A percentile compares a stretch with the other conserved stretches of the same genome.
These are phyloP conservation scores for Backusella sp. DNA, from an alignment of 192 early-diverging fungal species.

Conservation along the genomic window DNA sequence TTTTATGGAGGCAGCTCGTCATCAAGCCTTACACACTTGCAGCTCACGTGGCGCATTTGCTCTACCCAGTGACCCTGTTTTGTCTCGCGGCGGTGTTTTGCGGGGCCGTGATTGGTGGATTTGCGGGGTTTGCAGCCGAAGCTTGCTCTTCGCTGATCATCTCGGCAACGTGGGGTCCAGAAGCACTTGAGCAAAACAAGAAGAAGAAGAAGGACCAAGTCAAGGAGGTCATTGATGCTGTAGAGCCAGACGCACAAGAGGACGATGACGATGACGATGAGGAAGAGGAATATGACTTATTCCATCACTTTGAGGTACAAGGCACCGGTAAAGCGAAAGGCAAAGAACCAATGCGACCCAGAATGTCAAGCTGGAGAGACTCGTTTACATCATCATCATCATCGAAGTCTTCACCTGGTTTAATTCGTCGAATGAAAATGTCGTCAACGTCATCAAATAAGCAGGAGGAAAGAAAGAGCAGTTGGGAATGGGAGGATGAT, in stretches of 20 bases:
- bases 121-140: slow-evolving; percentile 32
- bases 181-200: not conserved
- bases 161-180: slow-evolving; percentile 27
- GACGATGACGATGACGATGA: not conserved
- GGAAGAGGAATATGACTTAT: not conserved
- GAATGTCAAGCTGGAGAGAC: not conserved
- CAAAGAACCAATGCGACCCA: not conserved
- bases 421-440: slow-evolving; percentile 1
- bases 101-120: slow-evolving; percentile 33
- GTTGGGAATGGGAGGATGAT: slow-evolving; percentile 17
- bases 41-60: slow-evolving; percentile 21
- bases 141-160: slow-evolving; percentile 24
- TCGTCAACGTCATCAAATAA: not conserved
- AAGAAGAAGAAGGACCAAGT: not conserved
- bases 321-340: not conserved
- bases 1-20: not conserved
- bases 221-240: not conserved
- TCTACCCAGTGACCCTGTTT: slow-evolving; percentile 30
- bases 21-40: not conserved
- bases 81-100: slow-evolving; percentile 26
- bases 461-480: not conserved
- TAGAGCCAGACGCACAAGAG: not conserved
- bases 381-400: not conserved
- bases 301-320: not conserved
- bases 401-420: not conserved